These are phyloP conservation scores for Marvania coccoides DNA, from an alignment of 139 green algal species.

Conservation along the genomic window DNA sequence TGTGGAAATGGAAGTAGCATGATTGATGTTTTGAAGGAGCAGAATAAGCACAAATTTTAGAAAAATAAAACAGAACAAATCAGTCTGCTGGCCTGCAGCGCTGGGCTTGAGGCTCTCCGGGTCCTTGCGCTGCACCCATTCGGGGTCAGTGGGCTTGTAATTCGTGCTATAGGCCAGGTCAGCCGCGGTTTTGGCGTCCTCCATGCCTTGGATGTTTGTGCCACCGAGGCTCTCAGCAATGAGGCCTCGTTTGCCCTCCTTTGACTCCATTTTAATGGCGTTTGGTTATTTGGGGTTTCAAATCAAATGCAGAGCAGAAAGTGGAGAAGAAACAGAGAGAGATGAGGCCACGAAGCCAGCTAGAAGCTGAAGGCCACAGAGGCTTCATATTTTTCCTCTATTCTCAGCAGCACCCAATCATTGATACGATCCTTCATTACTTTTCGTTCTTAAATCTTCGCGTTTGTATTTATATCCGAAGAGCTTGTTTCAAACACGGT, in stretches of 20 bases:
- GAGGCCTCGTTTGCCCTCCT: background rate
- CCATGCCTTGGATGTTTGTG: background rate
- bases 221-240: conserved; percentile 9
- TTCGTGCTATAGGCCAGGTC: conserved; percentile 3
- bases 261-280: background rate
- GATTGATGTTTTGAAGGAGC: too few relatives aligned
- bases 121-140: conserved; percentile 15
- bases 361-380: background rate
- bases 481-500: too few relatives aligned
- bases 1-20: too few relatives aligned
- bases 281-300: background rate
- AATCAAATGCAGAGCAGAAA: background rate
- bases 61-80: background rate
- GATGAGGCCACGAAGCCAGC: background rate
- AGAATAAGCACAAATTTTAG: background rate
- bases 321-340: background rate
- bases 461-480: too few relatives aligned
- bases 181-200: background rate
- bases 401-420: background rate
- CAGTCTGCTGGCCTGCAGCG: background rate
- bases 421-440: background rate
- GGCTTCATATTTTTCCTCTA: background rate
- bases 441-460: too few relatives aligned
- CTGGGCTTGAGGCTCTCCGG: conserved; percentile 1
- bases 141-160: background rate